A percentile compares a stretch with the other conserved stretches of the same genome.
Conservation (phyloP, 345 rosid genomes). For the Kernera saxatilis region DNA sequence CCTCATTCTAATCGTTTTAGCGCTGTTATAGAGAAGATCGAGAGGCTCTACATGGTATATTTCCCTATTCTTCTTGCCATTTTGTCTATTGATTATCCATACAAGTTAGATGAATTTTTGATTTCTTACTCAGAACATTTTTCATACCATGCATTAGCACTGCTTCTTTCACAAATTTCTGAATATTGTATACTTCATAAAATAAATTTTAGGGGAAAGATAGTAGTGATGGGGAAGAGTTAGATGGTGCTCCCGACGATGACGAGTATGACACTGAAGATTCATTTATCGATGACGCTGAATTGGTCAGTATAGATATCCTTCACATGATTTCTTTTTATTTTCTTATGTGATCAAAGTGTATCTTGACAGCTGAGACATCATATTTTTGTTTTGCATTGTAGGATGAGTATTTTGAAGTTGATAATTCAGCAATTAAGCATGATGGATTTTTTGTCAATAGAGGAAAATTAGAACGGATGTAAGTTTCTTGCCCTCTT, state of each 20-base stretch:
- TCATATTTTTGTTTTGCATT: conserved; percentile 6
- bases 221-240: conserved; percentile 91
- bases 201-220: conserved; percentile 66
- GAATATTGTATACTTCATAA: neutral
- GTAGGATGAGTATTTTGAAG: conserved; percentile 98
- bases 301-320: conserved; percentile 55
- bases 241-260: conserved; percentile 78
- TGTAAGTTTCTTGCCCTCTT: conserved; percentile 47
- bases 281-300: conserved; percentile 91
- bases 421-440: conserved; percentile 82
- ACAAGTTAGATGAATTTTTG: neutral
- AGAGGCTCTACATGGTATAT: conserved; percentile 84
- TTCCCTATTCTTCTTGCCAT: neutral
- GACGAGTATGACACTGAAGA: conserved; percentile 96
- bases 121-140: neutral
- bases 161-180: neutral
- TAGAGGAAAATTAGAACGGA: conserved; percentile 79
- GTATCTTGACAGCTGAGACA: conserved; percentile 1
- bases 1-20: conserved; percentile 70
- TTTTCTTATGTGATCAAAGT: neutral
- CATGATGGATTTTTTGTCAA: conserved; percentile 91
- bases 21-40: conserved; percentile 93
- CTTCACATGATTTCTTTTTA: neutral
- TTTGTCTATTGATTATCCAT: neutral
- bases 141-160: neutral